Percentiles rank a stretch among this genome's conserved stretches.
Evolutionary conservation across 2,329 filamentous ascomycete species (phyloP).

Genomic region (Diaporthe humulicola): DNA sequence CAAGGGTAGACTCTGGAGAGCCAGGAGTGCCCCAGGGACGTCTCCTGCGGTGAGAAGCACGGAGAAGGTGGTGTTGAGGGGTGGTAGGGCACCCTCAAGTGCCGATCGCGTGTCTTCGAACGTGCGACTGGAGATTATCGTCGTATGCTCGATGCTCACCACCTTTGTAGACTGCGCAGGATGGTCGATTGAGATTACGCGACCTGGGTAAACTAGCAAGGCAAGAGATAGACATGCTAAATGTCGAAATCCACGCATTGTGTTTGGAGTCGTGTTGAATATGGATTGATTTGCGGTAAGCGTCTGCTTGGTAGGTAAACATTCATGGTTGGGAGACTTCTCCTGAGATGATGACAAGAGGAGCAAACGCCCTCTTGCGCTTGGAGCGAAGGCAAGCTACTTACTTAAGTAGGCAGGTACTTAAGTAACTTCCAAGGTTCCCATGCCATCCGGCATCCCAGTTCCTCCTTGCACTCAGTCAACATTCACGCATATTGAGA

Average conservation of each 20-base stretch:
- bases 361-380: too few species aligned
- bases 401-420: too few species aligned
- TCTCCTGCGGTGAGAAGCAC: neutral
- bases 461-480: too few species aligned
- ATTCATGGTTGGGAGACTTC: too few species aligned
- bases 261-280: neutral
- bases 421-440: too few species aligned
- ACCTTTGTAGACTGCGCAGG: neutral
- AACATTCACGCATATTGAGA: too few species aligned
- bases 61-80: constrained; percentile 2
- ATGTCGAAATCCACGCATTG: neutral
- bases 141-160: neutral
- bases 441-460: too few species aligned
- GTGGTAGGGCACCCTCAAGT: neutral
- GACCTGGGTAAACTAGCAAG: neutral
- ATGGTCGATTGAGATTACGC: neutral
- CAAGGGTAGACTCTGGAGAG: neutral
- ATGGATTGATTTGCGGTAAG: neutral
- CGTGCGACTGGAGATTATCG: neutral
- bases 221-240: neutral
- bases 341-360: too few species aligned
- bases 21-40: neutral
- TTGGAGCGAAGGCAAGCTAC: too few species aligned
- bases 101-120: neutral
- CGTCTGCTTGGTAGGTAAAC: too few species aligned